These are phyloP conservation scores for Straminergon stramineum DNA, from an alignment of 225 moss, liverwort and hornwort genomes.

Conservation along the genomic window DNA sequence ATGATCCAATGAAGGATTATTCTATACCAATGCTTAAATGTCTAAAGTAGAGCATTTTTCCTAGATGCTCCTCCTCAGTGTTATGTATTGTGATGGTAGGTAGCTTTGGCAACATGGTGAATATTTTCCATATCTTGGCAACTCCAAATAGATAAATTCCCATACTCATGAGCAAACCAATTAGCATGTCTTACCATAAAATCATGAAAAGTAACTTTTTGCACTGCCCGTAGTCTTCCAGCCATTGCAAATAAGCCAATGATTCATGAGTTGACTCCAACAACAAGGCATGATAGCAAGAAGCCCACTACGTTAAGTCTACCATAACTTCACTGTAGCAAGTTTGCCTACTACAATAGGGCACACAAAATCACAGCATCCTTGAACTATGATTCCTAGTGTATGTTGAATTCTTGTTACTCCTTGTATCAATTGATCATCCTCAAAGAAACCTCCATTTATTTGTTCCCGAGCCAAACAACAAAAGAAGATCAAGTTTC, in stretches of 20 bases:
- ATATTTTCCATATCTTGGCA: too few species aligned
- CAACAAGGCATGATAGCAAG: not conserved
- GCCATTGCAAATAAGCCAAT: not conserved
- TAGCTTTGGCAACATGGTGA: too few species aligned
- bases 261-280: not conserved
- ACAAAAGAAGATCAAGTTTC: not conserved
- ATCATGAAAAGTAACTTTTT: not conserved
- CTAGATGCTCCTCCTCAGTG: too few species aligned
- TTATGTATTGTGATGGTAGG: too few species aligned
- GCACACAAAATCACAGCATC: slow-evolving; percentile 74
- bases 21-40: too few species aligned
- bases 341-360: slow-evolving; percentile 46
- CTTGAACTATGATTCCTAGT: slow-evolving; percentile 69
- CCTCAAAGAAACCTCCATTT: slow-evolving; percentile 59
- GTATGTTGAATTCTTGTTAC: slow-evolving; percentile 39
- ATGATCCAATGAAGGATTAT: too few species aligned
- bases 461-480: slow-evolving; percentile 18
- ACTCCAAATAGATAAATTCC: too few species aligned
- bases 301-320: not conserved
- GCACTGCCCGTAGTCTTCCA: not conserved
- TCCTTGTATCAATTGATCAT: slow-evolving; percentile 51
- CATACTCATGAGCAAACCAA: too few species aligned
- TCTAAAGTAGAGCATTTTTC: too few species aligned
- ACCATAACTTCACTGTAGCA: not conserved
- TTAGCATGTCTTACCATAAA: not conserved